A percentile compares a stretch with the other conserved stretches of the same genome.
phyloP scores from a whole-genome alignment of 352 stramenopile species.

The Phytophthora cryptogea region DNA sequence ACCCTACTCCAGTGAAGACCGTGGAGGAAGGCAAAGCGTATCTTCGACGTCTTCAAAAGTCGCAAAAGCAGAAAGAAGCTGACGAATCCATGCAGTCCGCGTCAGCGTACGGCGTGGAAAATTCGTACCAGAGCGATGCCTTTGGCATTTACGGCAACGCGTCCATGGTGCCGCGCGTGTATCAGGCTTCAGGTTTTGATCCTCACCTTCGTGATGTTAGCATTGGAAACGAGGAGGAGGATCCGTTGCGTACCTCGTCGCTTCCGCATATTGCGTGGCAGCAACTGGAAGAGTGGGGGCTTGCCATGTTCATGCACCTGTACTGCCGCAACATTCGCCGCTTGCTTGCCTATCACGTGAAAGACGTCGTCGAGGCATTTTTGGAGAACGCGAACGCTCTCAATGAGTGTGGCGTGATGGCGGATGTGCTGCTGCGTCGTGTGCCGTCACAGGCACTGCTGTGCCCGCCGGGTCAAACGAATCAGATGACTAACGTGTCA shows the following conservation, averaged over 20 bases:
- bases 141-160: constrained; percentile 76
- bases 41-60: constrained; percentile 62
- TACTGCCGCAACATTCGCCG: constrained; percentile 85
- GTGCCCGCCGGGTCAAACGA: constrained; percentile 69
- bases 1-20: constrained; percentile 59
- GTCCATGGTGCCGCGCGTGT: constrained; percentile 74
- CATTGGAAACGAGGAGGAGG: constrained; percentile 64
- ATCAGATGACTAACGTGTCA: constrained; percentile 85
- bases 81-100: constrained; percentile 55
- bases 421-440: constrained; percentile 74
- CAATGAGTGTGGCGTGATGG: constrained; percentile 79
- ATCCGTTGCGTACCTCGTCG: constrained; percentile 75
- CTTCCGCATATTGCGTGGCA: constrained; percentile 76
- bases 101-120: constrained; percentile 48
- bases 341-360: constrained; percentile 82
- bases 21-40: constrained; percentile 80
- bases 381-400: constrained; percentile 81
- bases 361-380: constrained; percentile 84
- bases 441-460: constrained; percentile 75
- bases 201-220: constrained; percentile 64
- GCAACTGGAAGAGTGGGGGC: constrained; percentile 74
- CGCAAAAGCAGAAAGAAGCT: constrained; percentile 54
- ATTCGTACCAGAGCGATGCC: constrained; percentile 55
- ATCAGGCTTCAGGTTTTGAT: constrained; percentile 85
- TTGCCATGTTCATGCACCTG: constrained; percentile 88